Evolutionary conservation across 2,329 filamentous ascomycete species (phyloP), one percentile per base, ranked within the genome.

Genomic region (Penicillium sp.): DNA sequence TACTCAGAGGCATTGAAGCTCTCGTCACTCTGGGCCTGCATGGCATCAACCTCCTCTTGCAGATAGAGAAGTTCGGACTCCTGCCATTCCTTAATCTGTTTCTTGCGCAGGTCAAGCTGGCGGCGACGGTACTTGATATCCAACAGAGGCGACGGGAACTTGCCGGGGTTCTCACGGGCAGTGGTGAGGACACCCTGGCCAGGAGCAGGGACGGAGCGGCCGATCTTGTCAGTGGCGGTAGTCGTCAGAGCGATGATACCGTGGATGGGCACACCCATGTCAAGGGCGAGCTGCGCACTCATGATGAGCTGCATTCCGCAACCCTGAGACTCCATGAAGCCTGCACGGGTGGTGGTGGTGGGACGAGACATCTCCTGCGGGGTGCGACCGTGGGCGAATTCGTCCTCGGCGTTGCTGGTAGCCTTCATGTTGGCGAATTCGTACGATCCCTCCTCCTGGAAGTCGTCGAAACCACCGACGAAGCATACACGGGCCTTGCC

Each of bases 401-500:
- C 95, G 63, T 97, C 92, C 56, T 96, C 88, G 24, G 93, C 92
- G 70, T 97, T 99, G 83, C 92, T 96, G 51, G 94, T 99, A 54
- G 94, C 94, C 78, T 96, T 95, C 94, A 99, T 99, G 81, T 99
- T 99, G 80, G 94, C 94, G 73, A 99, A 99, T 75, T 99, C 94
- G 70, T 96, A 99, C 1, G 94, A 99, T 47, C 94, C 95, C 77
- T 99, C 94, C 77, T 99, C 94, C 68, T 95, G 91, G 80, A 99
- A 96, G 77, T 99, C 95, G 78, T 99, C 94, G 69, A 99, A 97
- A 63, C 94, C 94, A 83, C 94, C 94, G 54, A 99, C 95, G 61
- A 99, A 88, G 82, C 93, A 97, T 68, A 99, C 85, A 47, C 92
- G 89, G 54, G 95, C 94, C 82, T 99, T 99, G 76, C 94, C 94